Conservation (phyloP, 73 alveolate genomes). For the Symbiodinium natans region DNA sequence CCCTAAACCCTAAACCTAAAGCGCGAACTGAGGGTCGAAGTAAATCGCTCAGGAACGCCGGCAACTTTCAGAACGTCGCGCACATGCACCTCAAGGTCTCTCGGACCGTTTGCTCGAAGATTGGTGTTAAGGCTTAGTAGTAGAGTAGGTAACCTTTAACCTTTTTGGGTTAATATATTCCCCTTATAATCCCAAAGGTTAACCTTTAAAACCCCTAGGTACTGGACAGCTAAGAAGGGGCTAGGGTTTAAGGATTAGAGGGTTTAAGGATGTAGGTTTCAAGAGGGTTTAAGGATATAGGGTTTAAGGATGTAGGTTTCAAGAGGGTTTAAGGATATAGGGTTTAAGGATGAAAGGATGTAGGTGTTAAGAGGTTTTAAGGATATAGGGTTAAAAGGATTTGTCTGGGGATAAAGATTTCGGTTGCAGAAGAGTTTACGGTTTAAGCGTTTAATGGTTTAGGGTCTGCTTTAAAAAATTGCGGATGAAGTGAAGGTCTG, state of each 20-base stretch:
- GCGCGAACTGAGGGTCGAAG: no score
- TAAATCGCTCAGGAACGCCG: slow-evolving; percentile 29
- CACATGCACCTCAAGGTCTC: slow-evolving; percentile 88
- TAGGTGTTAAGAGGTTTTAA: background rate
- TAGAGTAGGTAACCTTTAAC: no score
- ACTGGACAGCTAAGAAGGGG: no score
- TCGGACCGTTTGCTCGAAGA: background rate
- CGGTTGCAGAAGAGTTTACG: no score
- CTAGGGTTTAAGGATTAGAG: no score
- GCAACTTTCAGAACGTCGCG: slow-evolving; percentile 85
- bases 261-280: background rate
- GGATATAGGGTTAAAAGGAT: background rate
- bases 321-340: background rate
- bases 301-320: background rate
- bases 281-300: background rate
- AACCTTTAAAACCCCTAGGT: no score
- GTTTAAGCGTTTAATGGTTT: background rate
- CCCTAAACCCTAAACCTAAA: background rate
- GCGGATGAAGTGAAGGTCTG: background rate
- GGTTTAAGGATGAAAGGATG: background rate
- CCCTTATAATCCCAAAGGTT: no score
- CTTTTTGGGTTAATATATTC: no score
- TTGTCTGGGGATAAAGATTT: no score
- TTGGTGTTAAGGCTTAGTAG: background rate
- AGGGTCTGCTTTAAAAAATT: background rate